Evolutionary conservation across 805 yeast genomes (phyloP), one percentile per base, ranked within the genome.

Genomic region (Wickerhamomyces subpelliculosus): DNA sequence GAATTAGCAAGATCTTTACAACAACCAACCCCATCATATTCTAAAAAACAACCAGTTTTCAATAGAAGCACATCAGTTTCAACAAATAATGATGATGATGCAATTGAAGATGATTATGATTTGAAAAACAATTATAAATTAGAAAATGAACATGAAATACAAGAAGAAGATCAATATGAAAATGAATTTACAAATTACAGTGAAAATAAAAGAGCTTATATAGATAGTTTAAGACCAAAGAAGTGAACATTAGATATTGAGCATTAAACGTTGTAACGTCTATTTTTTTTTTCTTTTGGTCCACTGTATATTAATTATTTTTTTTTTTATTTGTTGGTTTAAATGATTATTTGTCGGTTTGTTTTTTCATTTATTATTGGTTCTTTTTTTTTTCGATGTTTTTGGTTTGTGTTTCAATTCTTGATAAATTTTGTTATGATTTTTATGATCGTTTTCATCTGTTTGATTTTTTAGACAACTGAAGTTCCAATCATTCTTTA

Each of bases 121-220:
- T 36, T 61, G 38, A 60, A 58, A 40, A 60, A 60, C 38, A 61
- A 58, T 42, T 60, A 61, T 41, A 54, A 61, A 27, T 41, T 51
- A 11, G 44, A 42, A 7, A 57, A 58, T 30, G 45, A 54, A 1
- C 40, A 50, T 32, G 65, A 62, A 35, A 64, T 65, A 13, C 56
- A 57, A n/a, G 69, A 65, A 39, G 71, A 65, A 39, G 71, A 65
- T 44, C 69, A 64, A 40, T 66, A 66, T 40, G 70, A 64, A 45
- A 66, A 68, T 41, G 71, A 67, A 35, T 68, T 66, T 36, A 67
- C 75, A 1, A 70, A 68, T 44, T 70, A 71, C 44, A 51, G 62
- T 7, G 60, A 59, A 37, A 71, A 62, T 44, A 70, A 65, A 45
- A 58, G 64, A 45, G 64, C 63, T 20, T 71, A 58, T 48, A 57